A percentile compares a stretch with the other conserved stretches of the same genome.
Conservation (phyloP, 169 alveolate genomes). For the Ichthyophthirius multifiliis region DNA sequence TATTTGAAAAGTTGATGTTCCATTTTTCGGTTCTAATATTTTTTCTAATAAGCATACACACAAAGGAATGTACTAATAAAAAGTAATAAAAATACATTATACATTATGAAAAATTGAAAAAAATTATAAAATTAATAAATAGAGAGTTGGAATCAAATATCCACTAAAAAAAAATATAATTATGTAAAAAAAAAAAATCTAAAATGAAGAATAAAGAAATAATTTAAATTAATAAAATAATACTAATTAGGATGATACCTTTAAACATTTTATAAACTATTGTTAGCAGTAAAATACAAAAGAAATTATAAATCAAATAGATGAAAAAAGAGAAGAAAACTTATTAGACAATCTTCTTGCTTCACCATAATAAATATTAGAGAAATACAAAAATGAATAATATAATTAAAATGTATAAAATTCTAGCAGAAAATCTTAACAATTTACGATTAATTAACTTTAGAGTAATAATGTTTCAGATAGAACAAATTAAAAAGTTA, state of each 20-base stretch:
- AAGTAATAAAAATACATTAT: neutral
- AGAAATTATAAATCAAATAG: no score
- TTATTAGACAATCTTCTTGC: neutral
- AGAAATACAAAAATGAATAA: neutral
- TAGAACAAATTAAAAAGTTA: neutral
- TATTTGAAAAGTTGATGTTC: neutral
- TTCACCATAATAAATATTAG: neutral
- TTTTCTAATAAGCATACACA: neutral
- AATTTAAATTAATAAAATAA: neutral
- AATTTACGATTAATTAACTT: neutral
- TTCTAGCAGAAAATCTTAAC: neutral
- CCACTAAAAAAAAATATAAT: neutral
- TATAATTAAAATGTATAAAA: neutral
- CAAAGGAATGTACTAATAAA: neutral
- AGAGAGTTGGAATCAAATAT: neutral
- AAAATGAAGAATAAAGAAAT: neutral
- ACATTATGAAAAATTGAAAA: neutral
- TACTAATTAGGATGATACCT: neutral
- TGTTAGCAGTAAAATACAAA: neutral
- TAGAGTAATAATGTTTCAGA: neutral
- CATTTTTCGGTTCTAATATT: neutral
- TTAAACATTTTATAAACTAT: neutral
- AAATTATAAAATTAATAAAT: no score
- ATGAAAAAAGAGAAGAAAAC: neutral
- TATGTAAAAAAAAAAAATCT: neutral